Base-by-base conservation (phyloP, 1,284 basidiomycete genomes). In the Dichomitus squalens region DNA sequence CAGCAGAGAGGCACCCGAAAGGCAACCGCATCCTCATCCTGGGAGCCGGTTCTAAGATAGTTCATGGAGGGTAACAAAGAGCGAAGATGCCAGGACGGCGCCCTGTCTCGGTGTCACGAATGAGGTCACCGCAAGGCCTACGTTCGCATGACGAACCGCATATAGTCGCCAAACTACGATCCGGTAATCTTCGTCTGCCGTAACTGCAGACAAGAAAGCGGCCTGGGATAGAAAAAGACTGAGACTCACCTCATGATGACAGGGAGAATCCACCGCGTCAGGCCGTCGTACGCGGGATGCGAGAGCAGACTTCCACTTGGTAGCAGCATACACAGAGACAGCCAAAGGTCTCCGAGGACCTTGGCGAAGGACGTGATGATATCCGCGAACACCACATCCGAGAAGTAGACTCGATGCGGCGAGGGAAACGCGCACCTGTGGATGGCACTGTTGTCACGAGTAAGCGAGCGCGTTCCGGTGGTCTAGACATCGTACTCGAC, bases 351-450 rank as follows among this genome's bases (percentile, higher is more conserved):
- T 16, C 95, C 97, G 35, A 98, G 79, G 27, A 99, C 95, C 76
- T 98, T 98, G 40, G 97, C 95, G 66, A 94, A 97, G 0, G 94
- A 97, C 0, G 97, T 99, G 67, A 97, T 84, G 59, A 98, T 86
- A 80, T 99, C 97, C 54, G 96, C 96, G 56, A 97, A 86, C 46
- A 99, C 85, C 46, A 99, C 87, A 69, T 99, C 96, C 40, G 88
- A 87, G 73, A 99, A 99, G 70, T 88, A 86, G 43, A 96, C 80
- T 49, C 81, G 79, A 52, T 79, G 77, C 29, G 81, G 70, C 0
- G 85, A 78, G 23, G 91, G 85, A 46, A 88, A 81, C 31, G 95
- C 66, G 68, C 95, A 95, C 64, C 95, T 82, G 49, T 80, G 77
- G 27, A 93, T 68, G 1, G 89, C 77, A 55, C 91, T 93, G 52